These are phyloP conservation scores for Metarhizium sp. DNA, from an alignment of 2,329 filamentous ascomycete genomes.

Conservation along the genomic window DNA sequence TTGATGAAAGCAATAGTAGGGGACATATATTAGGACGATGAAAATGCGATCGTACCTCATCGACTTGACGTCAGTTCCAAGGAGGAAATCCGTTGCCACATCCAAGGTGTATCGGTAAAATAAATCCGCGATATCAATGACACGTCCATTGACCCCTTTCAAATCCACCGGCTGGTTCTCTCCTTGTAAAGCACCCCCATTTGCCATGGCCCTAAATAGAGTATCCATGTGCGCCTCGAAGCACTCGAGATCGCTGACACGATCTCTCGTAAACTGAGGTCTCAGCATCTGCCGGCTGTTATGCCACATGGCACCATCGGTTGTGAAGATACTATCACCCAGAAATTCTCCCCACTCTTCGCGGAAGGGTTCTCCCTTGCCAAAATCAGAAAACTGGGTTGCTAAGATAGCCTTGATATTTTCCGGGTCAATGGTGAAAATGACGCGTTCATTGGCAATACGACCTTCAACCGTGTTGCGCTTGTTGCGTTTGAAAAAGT, in stretches of 20 bases:
- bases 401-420: slow-evolving; percentile 50
- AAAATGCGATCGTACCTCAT: slow-evolving; percentile 31
- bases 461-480: slow-evolving; percentile 55
- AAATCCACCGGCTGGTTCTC: slow-evolving; percentile 55
- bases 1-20: too few species aligned
- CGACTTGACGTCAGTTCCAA: slow-evolving; percentile 64
- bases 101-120: slow-evolving; percentile 84
- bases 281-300: slow-evolving; percentile 71
- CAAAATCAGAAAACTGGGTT: slow-evolving; percentile 46
- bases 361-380: slow-evolving; percentile 34
- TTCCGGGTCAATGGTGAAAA: slow-evolving; percentile 43
- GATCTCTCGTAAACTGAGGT: slow-evolving; percentile 79
- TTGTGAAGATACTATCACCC: slow-evolving; percentile 60
- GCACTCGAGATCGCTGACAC: slow-evolving; percentile 69
- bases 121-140: slow-evolving; percentile 62
- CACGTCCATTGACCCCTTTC: slow-evolving; percentile 49
- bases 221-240: slow-evolving; percentile 72
- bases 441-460: slow-evolving; percentile 35
- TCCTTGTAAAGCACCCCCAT: slow-evolving; percentile 46
- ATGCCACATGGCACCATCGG: slow-evolving; percentile 73
- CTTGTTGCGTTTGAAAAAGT: slow-evolving; percentile 32
- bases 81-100: slow-evolving; percentile 75
- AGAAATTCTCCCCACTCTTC: slow-evolving; percentile 35
- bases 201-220: slow-evolving; percentile 59
- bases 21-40: background rate